Conservation (phyloP, 306 rosid species). For the Casuarina equisetifolia region DNA sequence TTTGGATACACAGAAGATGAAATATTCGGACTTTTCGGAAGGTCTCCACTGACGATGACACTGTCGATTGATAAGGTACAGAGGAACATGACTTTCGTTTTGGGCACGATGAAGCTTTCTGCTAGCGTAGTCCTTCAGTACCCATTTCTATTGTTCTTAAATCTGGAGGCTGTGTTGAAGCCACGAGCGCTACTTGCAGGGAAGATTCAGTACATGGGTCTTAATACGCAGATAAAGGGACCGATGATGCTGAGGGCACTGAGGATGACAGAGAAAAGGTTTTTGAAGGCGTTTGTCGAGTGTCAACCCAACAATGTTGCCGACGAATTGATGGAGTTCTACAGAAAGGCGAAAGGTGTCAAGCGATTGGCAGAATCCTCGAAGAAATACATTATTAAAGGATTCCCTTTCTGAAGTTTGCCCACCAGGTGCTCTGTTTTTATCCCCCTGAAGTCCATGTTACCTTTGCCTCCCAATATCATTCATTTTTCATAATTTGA, state of each 20-base stretch:
- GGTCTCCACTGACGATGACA: conserved; percentile 48
- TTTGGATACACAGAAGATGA: conserved; percentile 75
- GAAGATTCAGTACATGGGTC: conserved; percentile 64
- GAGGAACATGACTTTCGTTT: too few species aligned
- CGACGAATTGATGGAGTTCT: conserved; percentile 57
- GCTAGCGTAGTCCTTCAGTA: conserved; percentile 35
- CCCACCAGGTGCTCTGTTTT: neutral
- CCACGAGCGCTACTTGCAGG: conserved; percentile 54
- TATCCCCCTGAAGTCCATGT: neutral
- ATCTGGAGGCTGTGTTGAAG: conserved; percentile 64
- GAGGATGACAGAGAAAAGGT: conserved; percentile 75
- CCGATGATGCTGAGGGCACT: conserved; percentile 34
- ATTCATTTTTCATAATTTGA: neutral
- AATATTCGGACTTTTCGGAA: conserved; percentile 49
- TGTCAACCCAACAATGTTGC: conserved; percentile 56
- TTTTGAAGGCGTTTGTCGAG: conserved; percentile 7
- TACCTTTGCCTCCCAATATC: neutral
- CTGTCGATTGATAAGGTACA: too few species aligned
- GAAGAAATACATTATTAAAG: conserved; percentile 36
- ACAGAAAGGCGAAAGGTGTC: conserved; percentile 47
- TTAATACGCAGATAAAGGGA: conserved; percentile 26
- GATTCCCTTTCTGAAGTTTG: conserved; percentile 65
- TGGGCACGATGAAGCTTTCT: too few species aligned
- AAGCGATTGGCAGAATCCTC: conserved; percentile 71
- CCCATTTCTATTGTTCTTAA: conserved; percentile 54